These are phyloP conservation scores for Hypericum perforatum DNA, from an alignment of 345 rosid genomes.

Conservation along the genomic window DNA sequence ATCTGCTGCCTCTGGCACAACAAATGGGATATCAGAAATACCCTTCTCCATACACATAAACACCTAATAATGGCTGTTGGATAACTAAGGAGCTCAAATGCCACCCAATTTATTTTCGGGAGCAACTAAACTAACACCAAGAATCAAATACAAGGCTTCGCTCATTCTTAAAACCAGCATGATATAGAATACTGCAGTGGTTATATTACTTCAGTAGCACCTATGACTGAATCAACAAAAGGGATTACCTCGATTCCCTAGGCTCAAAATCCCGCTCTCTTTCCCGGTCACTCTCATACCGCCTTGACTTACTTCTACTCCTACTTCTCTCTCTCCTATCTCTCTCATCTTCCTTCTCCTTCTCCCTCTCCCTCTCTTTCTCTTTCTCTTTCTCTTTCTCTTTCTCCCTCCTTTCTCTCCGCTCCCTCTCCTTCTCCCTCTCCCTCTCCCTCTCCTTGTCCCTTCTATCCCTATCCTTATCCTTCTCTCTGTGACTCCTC, in stretches of 20 bases:
- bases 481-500: slow-evolving; percentile 21
- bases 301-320: slow-evolving; percentile 17
- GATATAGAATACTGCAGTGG: no score
- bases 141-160: no score
- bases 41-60: no score
- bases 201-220: no score
- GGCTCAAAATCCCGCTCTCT: slow-evolving; percentile 34
- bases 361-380: slow-evolving; percentile 12
- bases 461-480: slow-evolving; percentile 30
- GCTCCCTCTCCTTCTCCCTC: slow-evolving; percentile 16
- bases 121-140: no score
- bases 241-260: slow-evolving; percentile 26
- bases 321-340: slow-evolving; percentile 20
- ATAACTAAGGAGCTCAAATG: no score
- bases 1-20: no score
- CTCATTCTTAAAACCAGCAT: no score
- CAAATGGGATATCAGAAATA: no score
- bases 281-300: slow-evolving; percentile 23
- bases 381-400: slow-evolving; percentile 20
- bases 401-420: slow-evolving; percentile 33
- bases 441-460: slow-evolving; percentile 26
- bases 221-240: no score
- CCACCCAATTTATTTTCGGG: no score
- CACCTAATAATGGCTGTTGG: no score
- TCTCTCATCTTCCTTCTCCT: slow-evolving; percentile 25